Evolutionary conservation across 2,329 filamentous ascomycete genomes (phyloP).

Genomic region (Neofusicoccum umdonicola): DNA sequence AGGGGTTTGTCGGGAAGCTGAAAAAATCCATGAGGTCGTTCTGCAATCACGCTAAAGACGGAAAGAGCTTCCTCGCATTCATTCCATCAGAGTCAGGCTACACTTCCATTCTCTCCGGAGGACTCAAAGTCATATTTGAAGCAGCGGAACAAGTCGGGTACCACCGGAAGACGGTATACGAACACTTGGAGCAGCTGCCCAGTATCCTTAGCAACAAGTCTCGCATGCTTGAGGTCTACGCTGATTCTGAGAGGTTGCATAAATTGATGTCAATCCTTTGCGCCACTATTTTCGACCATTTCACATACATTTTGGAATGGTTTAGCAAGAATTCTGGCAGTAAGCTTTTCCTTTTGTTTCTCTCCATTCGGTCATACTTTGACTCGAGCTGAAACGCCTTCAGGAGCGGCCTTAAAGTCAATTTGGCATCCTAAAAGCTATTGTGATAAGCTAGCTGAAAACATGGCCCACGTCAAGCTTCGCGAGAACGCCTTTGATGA

Average conservation of each 20-base stretch:
- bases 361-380: too few relatives aligned
- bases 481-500: not conserved
- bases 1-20: not conserved
- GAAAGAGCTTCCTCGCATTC: constrained; percentile 3
- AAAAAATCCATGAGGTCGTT: not conserved
- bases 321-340: constrained; percentile 9
- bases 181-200: constrained; percentile 16
- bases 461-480: constrained; percentile 9
- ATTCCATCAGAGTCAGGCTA: constrained; percentile 16
- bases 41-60: constrained; percentile 10
- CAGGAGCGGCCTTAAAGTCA: not conserved
- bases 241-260: constrained; percentile 4
- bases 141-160: constrained; percentile 8
- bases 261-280: constrained; percentile 11
- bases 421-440: not conserved
- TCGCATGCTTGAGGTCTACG: constrained; percentile 8
- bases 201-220: constrained; percentile 11
- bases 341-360: not conserved
- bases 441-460: not conserved
- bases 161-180: constrained; percentile 17
- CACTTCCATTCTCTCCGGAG: constrained; percentile 18
- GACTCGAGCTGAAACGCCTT: too few relatives aligned
- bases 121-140: constrained; percentile 19
- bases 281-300: constrained; percentile 8
- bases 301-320: constrained; percentile 19